Conservation (phyloP, 140 eudicot genomes). For the Stevia rebaudiana region DNA sequence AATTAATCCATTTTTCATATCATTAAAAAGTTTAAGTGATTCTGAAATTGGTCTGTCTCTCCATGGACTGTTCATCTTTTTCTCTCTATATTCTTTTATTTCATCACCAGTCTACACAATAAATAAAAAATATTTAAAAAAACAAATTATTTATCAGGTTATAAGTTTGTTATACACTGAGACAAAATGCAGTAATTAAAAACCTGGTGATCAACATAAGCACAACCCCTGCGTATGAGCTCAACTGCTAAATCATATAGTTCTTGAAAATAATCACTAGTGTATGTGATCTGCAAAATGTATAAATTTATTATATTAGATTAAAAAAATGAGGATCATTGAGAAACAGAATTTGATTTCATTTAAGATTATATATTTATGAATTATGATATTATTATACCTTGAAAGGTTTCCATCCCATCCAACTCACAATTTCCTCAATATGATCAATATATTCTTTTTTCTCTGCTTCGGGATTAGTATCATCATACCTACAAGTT, state of each 20-base stretch:
- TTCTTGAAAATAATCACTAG: slow-evolving; percentile 91
- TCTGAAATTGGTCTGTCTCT: slow-evolving; percentile 82
- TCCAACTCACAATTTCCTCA: slow-evolving; percentile 84
- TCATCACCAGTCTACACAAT: slow-evolving; percentile 68
- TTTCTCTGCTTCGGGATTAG: slow-evolving; percentile 97
- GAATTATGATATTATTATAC: slow-evolving; percentile 24
- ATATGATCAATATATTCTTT: slow-evolving; percentile 95
- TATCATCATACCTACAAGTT: slow-evolving; percentile 74
- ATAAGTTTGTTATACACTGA: background rate
- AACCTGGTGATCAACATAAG: slow-evolving; percentile 99
- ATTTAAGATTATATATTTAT: background rate
- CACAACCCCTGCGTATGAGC: slow-evolving; percentile 78
- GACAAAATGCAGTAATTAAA: background rate
- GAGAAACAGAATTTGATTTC: background rate
- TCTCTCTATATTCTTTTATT: slow-evolving; percentile 80
- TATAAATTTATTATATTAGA: background rate
- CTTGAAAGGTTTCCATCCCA: slow-evolving; percentile 98
- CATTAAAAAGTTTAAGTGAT: slow-evolving; percentile 71
- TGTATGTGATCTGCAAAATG: slow-evolving; percentile 70
- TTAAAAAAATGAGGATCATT: background rate
- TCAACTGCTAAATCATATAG: slow-evolving; percentile 84
- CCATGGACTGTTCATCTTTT: slow-evolving; percentile 94
- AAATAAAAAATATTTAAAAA: background rate
- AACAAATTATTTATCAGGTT: background rate
- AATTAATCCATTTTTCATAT: slow-evolving; percentile 76